Conservation (phyloP, 2,329 filamentous ascomycete genomes). For the Neofusicoccum kwambonambiense region DNA sequence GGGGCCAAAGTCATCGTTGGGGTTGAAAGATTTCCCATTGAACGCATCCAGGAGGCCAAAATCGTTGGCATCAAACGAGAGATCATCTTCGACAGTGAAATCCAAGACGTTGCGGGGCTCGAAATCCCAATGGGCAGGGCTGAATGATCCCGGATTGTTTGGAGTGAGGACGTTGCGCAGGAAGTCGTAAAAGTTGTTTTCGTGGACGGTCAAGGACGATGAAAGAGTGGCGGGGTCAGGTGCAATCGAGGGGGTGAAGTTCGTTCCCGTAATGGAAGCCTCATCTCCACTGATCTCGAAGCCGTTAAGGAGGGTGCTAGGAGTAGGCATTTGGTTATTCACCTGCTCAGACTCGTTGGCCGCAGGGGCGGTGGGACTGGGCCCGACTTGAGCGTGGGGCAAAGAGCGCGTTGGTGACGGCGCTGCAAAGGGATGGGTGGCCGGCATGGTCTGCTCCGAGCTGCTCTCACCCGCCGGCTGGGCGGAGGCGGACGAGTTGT, state of each 20-base stretch:
- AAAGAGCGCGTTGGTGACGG: background rate
- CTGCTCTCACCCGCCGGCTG: constrained; percentile 22
- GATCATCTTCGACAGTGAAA: constrained; percentile 45
- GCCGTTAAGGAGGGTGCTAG: constrained; percentile 12
- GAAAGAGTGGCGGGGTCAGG: background rate
- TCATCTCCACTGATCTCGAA: constrained; percentile 17
- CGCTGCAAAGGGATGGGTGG: background rate
- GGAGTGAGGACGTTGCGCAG: constrained; percentile 15
- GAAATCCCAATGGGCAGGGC: constrained; percentile 15
- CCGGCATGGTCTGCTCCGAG: background rate
- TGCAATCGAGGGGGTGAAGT: constrained; percentile 1
- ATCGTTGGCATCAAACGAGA: constrained; percentile 47
- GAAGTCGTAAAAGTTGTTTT: constrained; percentile 17
- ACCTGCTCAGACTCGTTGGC: background rate
- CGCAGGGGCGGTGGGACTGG: background rate
- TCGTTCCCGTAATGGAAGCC: background rate
- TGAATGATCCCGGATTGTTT: constrained; percentile 1
- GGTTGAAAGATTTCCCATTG: constrained; percentile 44
- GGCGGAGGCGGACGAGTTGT: constrained; percentile 26
- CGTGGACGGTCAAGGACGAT: background rate
- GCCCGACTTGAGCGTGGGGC: background rate
- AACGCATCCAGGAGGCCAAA: constrained; percentile 46
- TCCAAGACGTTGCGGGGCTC: constrained; percentile 46
- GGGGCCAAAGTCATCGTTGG: background rate
- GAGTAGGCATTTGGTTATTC: constrained; percentile 16